Evolutionary conservation across 495 filamentous ascomycete species (phyloP).

Genomic region (Lepidopterella palustris): DNA sequence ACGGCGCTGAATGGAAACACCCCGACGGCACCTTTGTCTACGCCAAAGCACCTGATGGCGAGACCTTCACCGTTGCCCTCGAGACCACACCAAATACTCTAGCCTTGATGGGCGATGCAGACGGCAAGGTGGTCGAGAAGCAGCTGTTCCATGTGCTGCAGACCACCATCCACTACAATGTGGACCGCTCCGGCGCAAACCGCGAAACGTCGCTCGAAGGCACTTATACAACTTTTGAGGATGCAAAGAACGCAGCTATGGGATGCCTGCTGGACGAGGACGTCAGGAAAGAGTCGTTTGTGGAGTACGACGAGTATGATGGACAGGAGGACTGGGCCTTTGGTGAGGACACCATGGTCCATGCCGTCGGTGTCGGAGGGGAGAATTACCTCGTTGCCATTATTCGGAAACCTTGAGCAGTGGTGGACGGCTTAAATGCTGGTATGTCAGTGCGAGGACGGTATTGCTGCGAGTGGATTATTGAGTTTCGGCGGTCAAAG

Average conservation of each 20-base stretch:
- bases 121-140: constrained; percentile 12
- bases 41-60: constrained; percentile 5
- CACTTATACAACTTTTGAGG: neutral
- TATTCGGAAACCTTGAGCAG: neutral
- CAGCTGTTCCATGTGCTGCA: constrained; percentile 19
- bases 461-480: too few species aligned
- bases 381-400: constrained; percentile 1
- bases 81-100: constrained; percentile 13
- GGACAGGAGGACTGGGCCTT: constrained; percentile 2
- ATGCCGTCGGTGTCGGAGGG: neutral
- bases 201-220: constrained; percentile 11
- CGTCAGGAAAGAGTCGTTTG: constrained; percentile 9
- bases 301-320: constrained; percentile 13
- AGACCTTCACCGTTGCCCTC: constrained; percentile 15
- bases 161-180: constrained; percentile 17
- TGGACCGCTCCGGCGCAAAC: constrained; percentile 9
- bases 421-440: neutral
- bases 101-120: neutral
- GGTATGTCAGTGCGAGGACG: too few species aligned
- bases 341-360: constrained; percentile 15
- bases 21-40: constrained; percentile 8
- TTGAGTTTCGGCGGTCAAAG: too few species aligned
- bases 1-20: constrained; percentile 13
- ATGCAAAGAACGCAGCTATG: constrained; percentile 4
- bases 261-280: constrained; percentile 12